phyloP scores from a whole-genome alignment of 306 rosid genomes.

The Vachellia pachyceras region DNA sequence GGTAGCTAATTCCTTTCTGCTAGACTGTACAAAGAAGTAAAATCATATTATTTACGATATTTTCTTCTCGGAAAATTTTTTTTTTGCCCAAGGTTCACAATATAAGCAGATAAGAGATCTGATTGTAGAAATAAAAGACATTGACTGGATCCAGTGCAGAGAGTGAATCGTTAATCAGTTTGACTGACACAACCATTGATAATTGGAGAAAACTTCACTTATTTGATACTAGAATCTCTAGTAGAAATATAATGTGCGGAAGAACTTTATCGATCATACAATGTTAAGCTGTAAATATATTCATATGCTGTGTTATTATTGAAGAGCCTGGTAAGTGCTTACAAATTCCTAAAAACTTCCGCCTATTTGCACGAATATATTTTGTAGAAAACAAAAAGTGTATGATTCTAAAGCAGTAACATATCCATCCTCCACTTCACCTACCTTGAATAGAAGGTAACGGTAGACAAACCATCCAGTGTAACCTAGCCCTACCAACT shows the following conservation, averaged over 20 bases:
- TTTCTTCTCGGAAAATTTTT: background rate
- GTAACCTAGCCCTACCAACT: conserved; percentile 97
- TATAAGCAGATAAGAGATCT: background rate
- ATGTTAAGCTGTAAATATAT: background rate
- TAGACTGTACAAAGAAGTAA: conserved; percentile 60
- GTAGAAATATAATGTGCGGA: background rate
- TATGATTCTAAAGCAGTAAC: conserved; percentile 21
- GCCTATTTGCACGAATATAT: background rate
- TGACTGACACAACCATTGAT: background rate
- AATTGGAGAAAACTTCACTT: background rate
- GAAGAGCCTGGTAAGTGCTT: background rate
- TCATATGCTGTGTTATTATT: background rate
- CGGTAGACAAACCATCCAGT: conserved; percentile 99
- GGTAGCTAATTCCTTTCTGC: conserved; percentile 89
- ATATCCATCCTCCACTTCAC: conserved; percentile 1
- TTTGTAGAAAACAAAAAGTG: conserved; percentile 15
- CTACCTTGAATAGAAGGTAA: conserved; percentile 96
- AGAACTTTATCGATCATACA: background rate
- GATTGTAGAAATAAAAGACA: conserved; percentile 16
- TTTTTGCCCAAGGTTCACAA: background rate
- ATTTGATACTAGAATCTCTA: background rate
- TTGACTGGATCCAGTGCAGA: background rate
- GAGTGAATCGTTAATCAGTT: background rate
- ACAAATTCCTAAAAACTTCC: background rate
- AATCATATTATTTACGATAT: conserved; percentile 15